Evolutionary conservation across 257 asterid species (phyloP).

Genomic region (Lithospermum erythrorhizon): DNA sequence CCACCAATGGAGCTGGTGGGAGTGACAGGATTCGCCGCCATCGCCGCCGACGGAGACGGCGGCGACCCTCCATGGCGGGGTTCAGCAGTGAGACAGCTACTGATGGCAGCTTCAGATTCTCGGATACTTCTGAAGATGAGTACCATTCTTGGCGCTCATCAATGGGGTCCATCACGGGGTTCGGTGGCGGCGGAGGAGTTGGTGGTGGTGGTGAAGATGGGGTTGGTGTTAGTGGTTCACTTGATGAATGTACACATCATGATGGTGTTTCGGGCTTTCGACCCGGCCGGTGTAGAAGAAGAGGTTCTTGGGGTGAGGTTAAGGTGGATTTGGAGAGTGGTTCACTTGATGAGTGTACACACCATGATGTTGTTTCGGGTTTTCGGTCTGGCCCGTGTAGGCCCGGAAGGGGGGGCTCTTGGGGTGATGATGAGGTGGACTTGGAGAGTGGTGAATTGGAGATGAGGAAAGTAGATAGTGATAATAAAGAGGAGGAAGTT

Average conservation of each 20-base stretch:
- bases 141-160: constrained; percentile 23
- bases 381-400: too few relatives aligned
- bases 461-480: constrained; percentile 11
- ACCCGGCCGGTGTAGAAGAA: background rate
- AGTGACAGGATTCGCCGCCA: constrained; percentile 13
- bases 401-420: constrained; percentile 13
- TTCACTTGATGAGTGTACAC: constrained; percentile 6
- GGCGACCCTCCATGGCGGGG: constrained; percentile 22
- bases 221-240: constrained; percentile 17
- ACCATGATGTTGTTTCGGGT: constrained; percentile 1
- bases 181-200: constrained; percentile 10
- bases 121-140: constrained; percentile 31
- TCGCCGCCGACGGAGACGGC: constrained; percentile 24
- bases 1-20: constrained; percentile 4
- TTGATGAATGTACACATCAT: constrained; percentile 3
- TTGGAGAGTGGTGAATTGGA: constrained; percentile 39
- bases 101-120: constrained; percentile 36
- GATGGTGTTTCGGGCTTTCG: constrained; percentile 1
- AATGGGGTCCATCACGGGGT: constrained; percentile 18
- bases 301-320: constrained; percentile 19
- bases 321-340: constrained; percentile 12
- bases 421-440: constrained; percentile 26
- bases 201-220: too few relatives aligned
- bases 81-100: constrained; percentile 38
- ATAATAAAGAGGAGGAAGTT: constrained; percentile 11